A percentile compares a stretch with the other conserved stretches of the same genome.
phyloP scores from a whole-genome alignment of 176 grass and related monocot species.

The Carex littledalei region DNA sequence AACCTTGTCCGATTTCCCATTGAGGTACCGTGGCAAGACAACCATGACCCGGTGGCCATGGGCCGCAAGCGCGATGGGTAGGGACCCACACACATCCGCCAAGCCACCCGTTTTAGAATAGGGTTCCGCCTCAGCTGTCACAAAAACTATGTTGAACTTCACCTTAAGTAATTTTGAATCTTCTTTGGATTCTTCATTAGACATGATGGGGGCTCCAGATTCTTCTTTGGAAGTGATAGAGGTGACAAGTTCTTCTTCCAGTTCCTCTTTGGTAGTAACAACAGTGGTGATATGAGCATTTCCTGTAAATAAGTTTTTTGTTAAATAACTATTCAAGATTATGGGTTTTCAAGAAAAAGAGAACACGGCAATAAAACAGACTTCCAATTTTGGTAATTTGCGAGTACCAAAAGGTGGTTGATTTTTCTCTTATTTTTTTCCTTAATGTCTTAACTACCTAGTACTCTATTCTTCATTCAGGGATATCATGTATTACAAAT shows the following conservation, averaged over 20 bases:
- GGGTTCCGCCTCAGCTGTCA: slow-evolving; percentile 76
- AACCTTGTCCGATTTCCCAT: slow-evolving; percentile 52
- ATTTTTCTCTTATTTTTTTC: neutral
- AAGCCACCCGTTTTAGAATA: slow-evolving; percentile 94
- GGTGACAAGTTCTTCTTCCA: slow-evolving; percentile 2
- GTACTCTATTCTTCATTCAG: neutral
- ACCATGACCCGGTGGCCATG: slow-evolving; percentile 98
- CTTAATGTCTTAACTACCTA: neutral
- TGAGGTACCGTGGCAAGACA: slow-evolving; percentile 81
- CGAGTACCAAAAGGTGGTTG: neutral
- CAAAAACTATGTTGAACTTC: slow-evolving; percentile 66
- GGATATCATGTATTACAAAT: neutral
- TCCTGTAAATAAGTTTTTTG: neutral
- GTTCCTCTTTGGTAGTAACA: neutral
- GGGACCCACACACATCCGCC: slow-evolving; percentile 93
- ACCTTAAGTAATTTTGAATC: slow-evolving; percentile 28
- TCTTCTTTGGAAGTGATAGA: slow-evolving; percentile 6
- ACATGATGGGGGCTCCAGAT: neutral
- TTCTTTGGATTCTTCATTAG: slow-evolving; percentile 15
- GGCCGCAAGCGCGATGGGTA: slow-evolving; percentile 78
- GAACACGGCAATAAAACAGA: neutral
- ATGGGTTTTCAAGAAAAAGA: neutral
- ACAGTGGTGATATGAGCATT: neutral
- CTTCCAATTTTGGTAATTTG: neutral
- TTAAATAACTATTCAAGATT: neutral